Base-by-base conservation (phyloP, 2,329 filamentous ascomycete genomes). In the Ophiocordyceps unilateralis region DNA sequence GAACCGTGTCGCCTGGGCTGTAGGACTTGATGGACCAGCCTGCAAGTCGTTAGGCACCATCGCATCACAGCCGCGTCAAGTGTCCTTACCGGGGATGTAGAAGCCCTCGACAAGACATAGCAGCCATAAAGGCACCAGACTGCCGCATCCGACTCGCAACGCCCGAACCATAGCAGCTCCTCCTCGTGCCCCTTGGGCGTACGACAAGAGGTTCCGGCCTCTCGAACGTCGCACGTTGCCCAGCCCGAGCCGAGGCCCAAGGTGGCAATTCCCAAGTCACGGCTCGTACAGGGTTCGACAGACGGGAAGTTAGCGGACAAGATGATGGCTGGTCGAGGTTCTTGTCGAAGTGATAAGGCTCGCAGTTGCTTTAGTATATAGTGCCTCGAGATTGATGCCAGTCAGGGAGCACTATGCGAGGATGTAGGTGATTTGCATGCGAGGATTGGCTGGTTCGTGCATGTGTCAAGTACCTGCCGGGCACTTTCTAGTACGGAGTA, bases 11-110 rank as follows among this genome's bases (percentile, higher is more conserved):
- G 58, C 76, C 74, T 49, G 87, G 75, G 50, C 70, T 71, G 58
- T 93, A 93, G 55, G 76, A 85, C 56, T 79, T 82, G 55, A 88
- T 78, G 6, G 86, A 93, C 70, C 83, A 91, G 50, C 86, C 86
- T 70, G 49, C 8, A 19, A 34, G n/a, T 21, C 3, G 32, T 23
- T 11, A 11, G 10, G 7, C 19, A 8, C 5, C 11, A 10, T 39
- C 36, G 22, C 2, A 6, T n/a, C 30, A 3, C 4, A n/a, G 11
- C 5, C 12, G 3, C 14, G 30, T 14, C 2, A 45, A 53, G 34
- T 3, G 15, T 15, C 7, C 67, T 53, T 71, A 89, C 85, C 85
- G 53, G 86, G 86, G 52, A 93, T 82, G 59, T 93, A 93, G 60
- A 93, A 93, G 32, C 81, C 83, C 43, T 78, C 66, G 17, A 66